Evolutionary conservation across 106 monocot species (phyloP).

Genomic region (Dendrobium officinale): DNA sequence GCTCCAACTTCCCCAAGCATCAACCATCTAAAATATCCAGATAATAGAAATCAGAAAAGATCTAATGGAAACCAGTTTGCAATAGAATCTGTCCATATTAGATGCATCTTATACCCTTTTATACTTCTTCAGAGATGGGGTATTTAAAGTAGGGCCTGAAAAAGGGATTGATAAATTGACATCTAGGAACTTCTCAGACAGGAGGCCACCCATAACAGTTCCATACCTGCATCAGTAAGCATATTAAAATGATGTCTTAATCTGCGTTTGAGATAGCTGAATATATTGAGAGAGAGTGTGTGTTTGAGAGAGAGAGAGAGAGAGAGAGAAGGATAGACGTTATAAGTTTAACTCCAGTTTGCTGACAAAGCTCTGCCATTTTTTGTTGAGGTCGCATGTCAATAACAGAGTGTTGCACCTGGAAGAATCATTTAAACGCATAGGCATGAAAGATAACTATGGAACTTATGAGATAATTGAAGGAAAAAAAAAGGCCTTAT

Average conservation of each 20-base stretch:
- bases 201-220: slow-evolving; percentile 93
- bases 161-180: slow-evolving; percentile 78
- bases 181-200: slow-evolving; percentile 94
- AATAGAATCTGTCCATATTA: neutral
- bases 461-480: neutral
- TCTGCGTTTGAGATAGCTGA: neutral
- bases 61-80: neutral
- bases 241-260: neutral
- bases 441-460: neutral
- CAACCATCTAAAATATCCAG: slow-evolving; percentile 62
- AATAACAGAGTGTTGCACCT: slow-evolving; percentile 97
- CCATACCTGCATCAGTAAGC: slow-evolving; percentile 60
- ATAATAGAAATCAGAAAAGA: neutral
- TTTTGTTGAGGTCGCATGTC: slow-evolving; percentile 93
- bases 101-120: slow-evolving; percentile 50
- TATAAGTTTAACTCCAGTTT: slow-evolving; percentile 83
- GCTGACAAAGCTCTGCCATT: slow-evolving; percentile 89
- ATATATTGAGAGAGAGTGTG: no score
- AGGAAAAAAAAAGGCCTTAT: neutral
- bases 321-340: slow-evolving; percentile 54
- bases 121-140: slow-evolving; percentile 92
- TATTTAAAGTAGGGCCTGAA: slow-evolving; percentile 83
- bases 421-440: neutral
- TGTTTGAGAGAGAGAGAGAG: slow-evolving; percentile 1
- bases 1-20: slow-evolving; percentile 87